Evolutionary conservation across 805 yeast species (phyloP).

Genomic region (Nakazawaea ishiwadae): DNA sequence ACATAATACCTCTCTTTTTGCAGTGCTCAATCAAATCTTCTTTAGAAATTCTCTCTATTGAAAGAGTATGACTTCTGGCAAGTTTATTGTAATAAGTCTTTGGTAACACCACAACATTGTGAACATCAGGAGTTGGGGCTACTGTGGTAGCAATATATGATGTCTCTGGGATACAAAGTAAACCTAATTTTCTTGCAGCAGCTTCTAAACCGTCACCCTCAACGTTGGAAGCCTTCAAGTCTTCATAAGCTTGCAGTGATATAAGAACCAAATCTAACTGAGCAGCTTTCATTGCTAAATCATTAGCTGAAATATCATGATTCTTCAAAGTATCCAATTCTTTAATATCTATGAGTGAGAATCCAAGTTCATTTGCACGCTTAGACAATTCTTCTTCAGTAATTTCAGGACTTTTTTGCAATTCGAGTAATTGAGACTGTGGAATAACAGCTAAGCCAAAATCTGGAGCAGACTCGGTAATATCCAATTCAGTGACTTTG

Average conservation of each 20-base stretch:
- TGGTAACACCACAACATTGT: slow-evolving; percentile 60
- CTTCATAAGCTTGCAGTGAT: slow-evolving; percentile 21
- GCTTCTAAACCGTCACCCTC: slow-evolving; percentile 26
- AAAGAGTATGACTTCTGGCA: slow-evolving; percentile 36
- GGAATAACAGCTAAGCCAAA: slow-evolving; percentile 6
- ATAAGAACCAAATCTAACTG: slow-evolving; percentile 35
- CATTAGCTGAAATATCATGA: slow-evolving; percentile 25
- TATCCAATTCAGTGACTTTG: slow-evolving; percentile 8
- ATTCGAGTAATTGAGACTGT: background rate
- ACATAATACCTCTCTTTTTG: slow-evolving; percentile 42
- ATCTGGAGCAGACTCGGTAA: slow-evolving; percentile 4
- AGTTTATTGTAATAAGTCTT: slow-evolving; percentile 58
- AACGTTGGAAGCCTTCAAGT: slow-evolving; percentile 14
- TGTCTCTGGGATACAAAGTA: slow-evolving; percentile 53
- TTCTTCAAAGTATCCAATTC: slow-evolving; percentile 13
- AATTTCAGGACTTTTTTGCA: background rate
- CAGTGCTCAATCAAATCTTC: slow-evolving; percentile 42
- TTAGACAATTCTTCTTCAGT: slow-evolving; percentile 15
- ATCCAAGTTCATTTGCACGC: slow-evolving; percentile 8
- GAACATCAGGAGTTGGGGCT: slow-evolving; percentile 47
- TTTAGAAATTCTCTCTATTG: slow-evolving; percentile 40
- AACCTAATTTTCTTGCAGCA: slow-evolving; percentile 41
- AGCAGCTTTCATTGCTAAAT: slow-evolving; percentile 32
- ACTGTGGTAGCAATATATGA: slow-evolving; percentile 61
- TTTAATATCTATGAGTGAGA: background rate